These are phyloP conservation scores for Biancaea sappan DNA, from an alignment of 306 rosid genomes.

Conservation along the genomic window DNA sequence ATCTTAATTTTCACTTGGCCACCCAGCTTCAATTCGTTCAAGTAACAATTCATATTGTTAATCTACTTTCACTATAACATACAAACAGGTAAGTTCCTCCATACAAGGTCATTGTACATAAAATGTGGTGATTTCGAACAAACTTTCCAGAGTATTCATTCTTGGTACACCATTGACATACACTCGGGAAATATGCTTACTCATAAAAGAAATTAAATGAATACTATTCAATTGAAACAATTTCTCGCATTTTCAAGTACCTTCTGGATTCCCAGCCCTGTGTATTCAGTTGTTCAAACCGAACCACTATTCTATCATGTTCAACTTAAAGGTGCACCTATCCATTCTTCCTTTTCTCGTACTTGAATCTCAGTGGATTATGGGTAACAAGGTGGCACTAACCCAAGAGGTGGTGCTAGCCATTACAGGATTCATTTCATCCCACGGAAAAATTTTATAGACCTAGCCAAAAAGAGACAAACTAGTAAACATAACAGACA, in stretches of 20 bases:
- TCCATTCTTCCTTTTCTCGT: not conserved
- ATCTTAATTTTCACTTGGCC: not conserved
- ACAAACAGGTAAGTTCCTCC: not conserved
- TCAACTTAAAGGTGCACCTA: constrained; percentile 16
- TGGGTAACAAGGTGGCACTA: not conserved
- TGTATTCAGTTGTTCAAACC: not conserved
- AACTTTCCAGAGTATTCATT: not conserved
- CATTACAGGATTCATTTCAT: constrained; percentile 12
- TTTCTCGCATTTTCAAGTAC: not conserved
- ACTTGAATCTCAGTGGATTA: constrained; percentile 4
- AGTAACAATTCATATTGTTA: not conserved
- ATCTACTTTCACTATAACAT: not conserved
- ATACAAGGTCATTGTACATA: not conserved
- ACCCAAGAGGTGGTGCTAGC: constrained; percentile 13
- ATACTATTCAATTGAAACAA: not conserved
- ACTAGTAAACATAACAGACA: not conserved
- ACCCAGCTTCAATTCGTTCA: not conserved
- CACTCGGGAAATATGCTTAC: not conserved
- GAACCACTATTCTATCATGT: not conserved
- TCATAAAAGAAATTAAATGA: not conserved
- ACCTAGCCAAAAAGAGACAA: not conserved
- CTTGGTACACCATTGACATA: not conserved
- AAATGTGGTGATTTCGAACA: not conserved
- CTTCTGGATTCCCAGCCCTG: not conserved
- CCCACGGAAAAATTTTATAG: not conserved